Evolutionary conservation across 768 basidiomycete species (phyloP).

Genomic region (Podaxis mareebaensis): DNA sequence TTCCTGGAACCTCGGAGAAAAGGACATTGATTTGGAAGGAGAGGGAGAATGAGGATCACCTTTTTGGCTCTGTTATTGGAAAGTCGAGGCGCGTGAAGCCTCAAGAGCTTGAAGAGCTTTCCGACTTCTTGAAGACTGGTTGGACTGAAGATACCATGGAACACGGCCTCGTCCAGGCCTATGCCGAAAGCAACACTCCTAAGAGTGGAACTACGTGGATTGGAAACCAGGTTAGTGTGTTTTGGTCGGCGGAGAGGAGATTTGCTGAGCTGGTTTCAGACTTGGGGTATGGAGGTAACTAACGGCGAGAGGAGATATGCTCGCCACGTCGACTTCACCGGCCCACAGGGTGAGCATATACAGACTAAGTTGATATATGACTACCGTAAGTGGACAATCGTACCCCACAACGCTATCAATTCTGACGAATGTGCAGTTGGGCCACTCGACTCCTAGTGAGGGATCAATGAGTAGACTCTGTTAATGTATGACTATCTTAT

Average conservation of each 20-base stretch:
- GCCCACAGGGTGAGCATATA: constrained; percentile 58
- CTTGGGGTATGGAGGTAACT: constrained; percentile 67
- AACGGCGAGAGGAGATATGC: constrained; percentile 61
- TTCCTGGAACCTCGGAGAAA: constrained; percentile 56
- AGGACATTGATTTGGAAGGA: constrained; percentile 59
- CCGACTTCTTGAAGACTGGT: constrained; percentile 38
- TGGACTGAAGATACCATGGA: constrained; percentile 43
- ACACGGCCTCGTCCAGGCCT: constrained; percentile 45
- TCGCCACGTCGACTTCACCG: constrained; percentile 63
- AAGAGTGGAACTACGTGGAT: constrained; percentile 66
- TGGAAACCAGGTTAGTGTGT: constrained; percentile 52
- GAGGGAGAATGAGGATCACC: constrained; percentile 50
- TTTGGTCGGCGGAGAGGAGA: background rate
- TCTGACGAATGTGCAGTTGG: constrained; percentile 12
- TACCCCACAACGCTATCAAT: background rate
- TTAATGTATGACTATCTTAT: constrained; percentile 8
- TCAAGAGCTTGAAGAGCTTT: constrained; percentile 41
- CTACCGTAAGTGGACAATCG: constrained; percentile 50
- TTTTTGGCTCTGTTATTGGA: constrained; percentile 62
- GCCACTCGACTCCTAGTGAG: constrained; percentile 3
- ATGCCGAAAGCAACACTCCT: constrained; percentile 58
- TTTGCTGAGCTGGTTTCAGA: constrained; percentile 24
- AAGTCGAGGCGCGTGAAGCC: constrained; percentile 52
- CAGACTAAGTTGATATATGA: constrained; percentile 63
- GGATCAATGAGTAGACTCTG: background rate